Evolutionary conservation across 164 flowering plant species (phyloP).

Genomic region (grape (Vitis vinifera)): ASM3070453v1 NC_081817.1:1256001-1256500

Average conservation of each 20-base stretch:
- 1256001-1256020: no score
- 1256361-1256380: slow-evolving; percentile 45
- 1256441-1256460: slow-evolving; percentile 41
- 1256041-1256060: not conserved
- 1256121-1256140: not conserved
- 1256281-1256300: slow-evolving; percentile 22
- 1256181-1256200: slow-evolving; percentile 20
- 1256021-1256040: no score
- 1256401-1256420: slow-evolving; percentile 67
- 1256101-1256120: slow-evolving; percentile 6
- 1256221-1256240: slow-evolving; percentile 27
- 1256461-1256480: slow-evolving; percentile 35
- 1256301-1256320: slow-evolving; percentile 45
- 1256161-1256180: not conserved
- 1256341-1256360: slow-evolving; percentile 35
- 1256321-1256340: slow-evolving; percentile 51
- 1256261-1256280: slow-evolving; percentile 38
- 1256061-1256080: slow-evolving; percentile 18
- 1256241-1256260: slow-evolving; percentile 44
- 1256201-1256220: slow-evolving; percentile 41
- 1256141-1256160: slow-evolving; percentile 8
- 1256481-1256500: slow-evolving; percentile 45
- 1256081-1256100: slow-evolving; percentile 12
- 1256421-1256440: slow-evolving; percentile 38
- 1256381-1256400: slow-evolving; percentile 48